phyloP scores from a whole-genome alignment of 306 rosid genomes.

The Psophocarpus tetragonolobus region DNA sequence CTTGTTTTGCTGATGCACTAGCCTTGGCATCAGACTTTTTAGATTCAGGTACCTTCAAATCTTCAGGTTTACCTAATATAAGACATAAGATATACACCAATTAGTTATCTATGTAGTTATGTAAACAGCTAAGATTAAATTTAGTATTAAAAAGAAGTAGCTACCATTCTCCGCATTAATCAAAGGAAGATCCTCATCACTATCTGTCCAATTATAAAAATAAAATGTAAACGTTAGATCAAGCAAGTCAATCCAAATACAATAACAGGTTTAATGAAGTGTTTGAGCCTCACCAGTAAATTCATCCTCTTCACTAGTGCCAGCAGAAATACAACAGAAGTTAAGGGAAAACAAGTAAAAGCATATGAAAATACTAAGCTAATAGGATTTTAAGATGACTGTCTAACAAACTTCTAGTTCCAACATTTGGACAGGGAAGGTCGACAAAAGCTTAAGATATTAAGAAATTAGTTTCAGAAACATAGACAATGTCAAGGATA shows the following conservation, averaged over 20 bases:
- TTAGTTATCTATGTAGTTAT: background rate
- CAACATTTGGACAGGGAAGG: background rate
- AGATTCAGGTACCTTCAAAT: slow-evolving; percentile 32
- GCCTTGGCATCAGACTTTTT: slow-evolving; percentile 43
- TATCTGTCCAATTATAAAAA: slow-evolving; percentile 34
- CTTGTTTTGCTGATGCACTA: slow-evolving; percentile 50
- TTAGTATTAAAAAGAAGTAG: background rate
- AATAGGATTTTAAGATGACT: background rate
- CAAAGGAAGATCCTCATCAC: slow-evolving; percentile 46
- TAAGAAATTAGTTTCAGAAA: background rate
- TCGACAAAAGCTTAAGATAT: background rate
- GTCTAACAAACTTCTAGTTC: background rate
- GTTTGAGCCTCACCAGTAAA: slow-evolving; percentile 47
- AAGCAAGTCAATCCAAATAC: background rate
- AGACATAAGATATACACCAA: background rate
- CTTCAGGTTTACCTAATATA: slow-evolving; percentile 50
- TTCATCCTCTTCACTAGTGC: slow-evolving; percentile 46
- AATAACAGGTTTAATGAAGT: too few relatives aligned
- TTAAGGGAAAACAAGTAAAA: slow-evolving; percentile 45
- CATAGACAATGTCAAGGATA: slow-evolving; percentile 55
- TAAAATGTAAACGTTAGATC: background rate
- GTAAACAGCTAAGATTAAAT: background rate
- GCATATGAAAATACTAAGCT: background rate
- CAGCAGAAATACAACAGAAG: slow-evolving; percentile 29
- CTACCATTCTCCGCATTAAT: slow-evolving; percentile 57